Percentiles rank a stretch among this genome's conserved stretches.
phyloP scores from a whole-genome alignment of 2,329 filamentous ascomycete genomes.

The Beauveria asiatica region DNA sequence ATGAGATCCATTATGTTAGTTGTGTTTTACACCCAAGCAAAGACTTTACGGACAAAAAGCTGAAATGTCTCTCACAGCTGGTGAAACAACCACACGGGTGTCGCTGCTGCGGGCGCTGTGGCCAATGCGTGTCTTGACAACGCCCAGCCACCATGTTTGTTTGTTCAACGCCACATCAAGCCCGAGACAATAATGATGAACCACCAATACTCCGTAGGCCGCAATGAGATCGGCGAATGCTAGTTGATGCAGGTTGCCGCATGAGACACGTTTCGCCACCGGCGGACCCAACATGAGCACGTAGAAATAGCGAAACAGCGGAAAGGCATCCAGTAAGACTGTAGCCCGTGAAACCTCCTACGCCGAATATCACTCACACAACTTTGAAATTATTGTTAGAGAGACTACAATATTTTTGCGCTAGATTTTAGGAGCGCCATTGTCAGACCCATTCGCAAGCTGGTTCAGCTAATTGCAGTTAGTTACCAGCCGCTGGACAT shows the following conservation, averaged over 20 bases:
- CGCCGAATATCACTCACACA: background rate
- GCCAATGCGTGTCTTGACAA: background rate
- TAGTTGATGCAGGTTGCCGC: background rate
- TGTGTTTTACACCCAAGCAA: too few relatives aligned
- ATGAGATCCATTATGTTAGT: too few relatives aligned
- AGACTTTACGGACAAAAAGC: too few relatives aligned
- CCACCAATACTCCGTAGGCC: background rate
- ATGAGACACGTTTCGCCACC: background rate
- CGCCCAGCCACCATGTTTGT: background rate
- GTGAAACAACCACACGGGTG: too few relatives aligned
- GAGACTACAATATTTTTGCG: background rate
- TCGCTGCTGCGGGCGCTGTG: background rate
- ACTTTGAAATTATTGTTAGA: background rate
- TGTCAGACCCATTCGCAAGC: background rate
- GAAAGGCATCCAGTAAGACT: background rate
- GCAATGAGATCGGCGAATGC: background rate
- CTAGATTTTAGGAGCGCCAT: background rate
- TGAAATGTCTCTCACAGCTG: too few relatives aligned
- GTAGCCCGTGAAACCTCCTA: background rate
- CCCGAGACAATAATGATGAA: background rate
- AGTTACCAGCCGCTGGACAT: background rate
- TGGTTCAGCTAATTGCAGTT: background rate
- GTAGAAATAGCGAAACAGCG: background rate
- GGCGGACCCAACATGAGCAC: background rate
- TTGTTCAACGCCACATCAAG: background rate